A percentile compares a stretch with the other conserved stretches of the same genome.
phyloP scores from a whole-genome alignment of 331 rosid species.

The Pyrus hybrid region DNA sequence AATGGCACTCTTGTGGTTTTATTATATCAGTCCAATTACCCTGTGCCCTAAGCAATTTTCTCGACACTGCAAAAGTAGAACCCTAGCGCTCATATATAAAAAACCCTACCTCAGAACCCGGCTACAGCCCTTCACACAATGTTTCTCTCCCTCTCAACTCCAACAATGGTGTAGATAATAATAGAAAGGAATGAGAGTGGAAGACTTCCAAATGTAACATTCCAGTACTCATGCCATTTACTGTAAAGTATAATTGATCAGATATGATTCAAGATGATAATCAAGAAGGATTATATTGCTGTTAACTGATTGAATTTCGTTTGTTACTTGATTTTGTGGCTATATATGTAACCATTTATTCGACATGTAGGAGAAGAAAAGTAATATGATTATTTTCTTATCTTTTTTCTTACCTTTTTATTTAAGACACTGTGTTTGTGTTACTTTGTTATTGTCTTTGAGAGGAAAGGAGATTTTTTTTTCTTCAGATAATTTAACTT shows the following conservation, averaged over 20 bases:
- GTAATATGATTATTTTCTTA: not conserved
- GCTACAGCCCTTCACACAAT: too few species aligned
- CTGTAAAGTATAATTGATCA: too few species aligned
- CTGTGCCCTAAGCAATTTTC: too few species aligned
- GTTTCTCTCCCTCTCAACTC: too few species aligned
- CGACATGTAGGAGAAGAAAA: not conserved
- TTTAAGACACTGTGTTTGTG: not conserved
- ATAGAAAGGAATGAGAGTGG: slow-evolving; percentile 81
- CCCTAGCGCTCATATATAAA: too few species aligned
- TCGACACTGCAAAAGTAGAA: too few species aligned
- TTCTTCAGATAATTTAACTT: not conserved
- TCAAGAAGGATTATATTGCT: not conserved
- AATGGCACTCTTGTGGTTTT: too few species aligned
- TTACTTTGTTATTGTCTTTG: not conserved
- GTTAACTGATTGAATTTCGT: not conserved
- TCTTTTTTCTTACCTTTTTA: not conserved
- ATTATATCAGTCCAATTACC: too few species aligned
- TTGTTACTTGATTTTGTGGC: not conserved
- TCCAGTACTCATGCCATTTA: too few species aligned
- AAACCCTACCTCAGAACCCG: too few species aligned
- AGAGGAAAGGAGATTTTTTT: not conserved
- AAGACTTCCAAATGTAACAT: slow-evolving; percentile 81
- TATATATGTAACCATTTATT: not conserved
- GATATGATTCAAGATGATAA: too few species aligned
- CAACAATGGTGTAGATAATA: too few species aligned